Percentiles rank a stretch among this genome's conserved stretches.
These are phyloP conservation scores for Kodamaea ohmeri DNA, from an alignment of 1,139 yeast genomes.

Conservation along the genomic window DNA sequence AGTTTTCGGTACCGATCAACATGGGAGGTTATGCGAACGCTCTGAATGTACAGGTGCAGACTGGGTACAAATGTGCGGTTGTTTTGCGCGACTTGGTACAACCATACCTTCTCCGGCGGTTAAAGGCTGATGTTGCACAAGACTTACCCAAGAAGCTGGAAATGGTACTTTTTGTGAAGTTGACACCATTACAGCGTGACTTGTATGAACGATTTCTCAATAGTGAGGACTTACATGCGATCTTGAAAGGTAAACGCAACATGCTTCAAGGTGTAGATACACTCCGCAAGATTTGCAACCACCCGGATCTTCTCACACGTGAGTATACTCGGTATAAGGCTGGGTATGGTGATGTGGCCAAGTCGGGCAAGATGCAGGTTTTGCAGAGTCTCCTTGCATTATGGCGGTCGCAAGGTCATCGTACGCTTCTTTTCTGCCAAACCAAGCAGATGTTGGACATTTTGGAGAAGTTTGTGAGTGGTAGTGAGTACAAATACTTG, in stretches of 20 bases:
- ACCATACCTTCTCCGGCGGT: slow-evolving; percentile 81
- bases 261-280: slow-evolving; percentile 89
- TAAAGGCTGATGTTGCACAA: slow-evolving; percentile 94
- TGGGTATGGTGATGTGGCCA: slow-evolving; percentile 60
- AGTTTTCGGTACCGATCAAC: slow-evolving; percentile 88
- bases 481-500: slow-evolving; percentile 48
- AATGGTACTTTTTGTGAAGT: slow-evolving; percentile 86
- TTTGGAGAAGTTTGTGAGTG: slow-evolving; percentile 57
- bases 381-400: slow-evolving; percentile 68
- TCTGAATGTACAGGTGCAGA: slow-evolving; percentile 90
- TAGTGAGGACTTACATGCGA: slow-evolving; percentile 73
- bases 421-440: slow-evolving; percentile 82
- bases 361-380: slow-evolving; percentile 92
- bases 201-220: slow-evolving; percentile 71
- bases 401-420: slow-evolving; percentile 78
- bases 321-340: slow-evolving; percentile 42
- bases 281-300: slow-evolving; percentile 88
- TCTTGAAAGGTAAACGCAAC: slow-evolving; percentile 73
- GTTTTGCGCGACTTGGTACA: slow-evolving; percentile 82
- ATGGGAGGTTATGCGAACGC: slow-evolving; percentile 99
- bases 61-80: slow-evolving; percentile 95
- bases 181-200: slow-evolving; percentile 72
- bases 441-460: slow-evolving; percentile 93
- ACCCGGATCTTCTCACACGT: slow-evolving; percentile 80
- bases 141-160: slow-evolving; percentile 93